Base-by-base conservation (phyloP, 345 rosid species). In the Aquilaria yunnanensis region DNA sequence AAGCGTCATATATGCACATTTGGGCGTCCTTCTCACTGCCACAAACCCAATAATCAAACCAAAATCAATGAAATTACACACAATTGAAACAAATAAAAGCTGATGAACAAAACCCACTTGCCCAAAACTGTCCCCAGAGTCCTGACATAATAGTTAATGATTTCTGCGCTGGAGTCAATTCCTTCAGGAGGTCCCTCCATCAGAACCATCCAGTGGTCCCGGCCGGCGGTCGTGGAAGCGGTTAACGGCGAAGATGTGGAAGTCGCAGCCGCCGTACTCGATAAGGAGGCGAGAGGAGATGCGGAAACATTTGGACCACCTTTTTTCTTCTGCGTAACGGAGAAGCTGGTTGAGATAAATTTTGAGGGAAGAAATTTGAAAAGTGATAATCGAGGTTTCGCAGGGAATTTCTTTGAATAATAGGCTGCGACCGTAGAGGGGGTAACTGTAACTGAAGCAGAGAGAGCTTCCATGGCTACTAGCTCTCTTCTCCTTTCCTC, bases 11-110 rank as follows among this genome's bases (percentile, higher is more conserved):
- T 47, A 89, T 81, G 75, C 87, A 75, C 84, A 76, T 77, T 64
- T 89, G 89, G 59, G 98, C 96, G 75, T 87, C 96, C 49, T 71
- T 79, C 73, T 82, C 77, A 65, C 93, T 90, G 69, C 12, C 64
- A 52, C 29, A 61, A 53, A 79, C 31, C 14, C 16, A 54, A 62
- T 37, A 62, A 63, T 31, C 14, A 51, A 14, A 33, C 45, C 57
- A 13, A 29, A 53, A 31, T 12, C 32, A 10, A 47, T 47, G 31
- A 45, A 63, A 31, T 32, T n/a, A 45, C 3, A 50, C 48, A 32
- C 9, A 12, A 30, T n/a, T 11, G 30, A 59, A 76, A 33, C 7
- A 13, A 33, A 31, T 62, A 63, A 37, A 37, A 52, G 13, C 30
- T 1, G 31, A 10, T 32, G 1, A 59, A 54, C 32, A 31, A 56